Evolutionary conservation across 176 grass and related monocot species (phyloP), one percentile per base, ranked within the genome.

Genomic region (Alloteropsis semialata): DNA sequence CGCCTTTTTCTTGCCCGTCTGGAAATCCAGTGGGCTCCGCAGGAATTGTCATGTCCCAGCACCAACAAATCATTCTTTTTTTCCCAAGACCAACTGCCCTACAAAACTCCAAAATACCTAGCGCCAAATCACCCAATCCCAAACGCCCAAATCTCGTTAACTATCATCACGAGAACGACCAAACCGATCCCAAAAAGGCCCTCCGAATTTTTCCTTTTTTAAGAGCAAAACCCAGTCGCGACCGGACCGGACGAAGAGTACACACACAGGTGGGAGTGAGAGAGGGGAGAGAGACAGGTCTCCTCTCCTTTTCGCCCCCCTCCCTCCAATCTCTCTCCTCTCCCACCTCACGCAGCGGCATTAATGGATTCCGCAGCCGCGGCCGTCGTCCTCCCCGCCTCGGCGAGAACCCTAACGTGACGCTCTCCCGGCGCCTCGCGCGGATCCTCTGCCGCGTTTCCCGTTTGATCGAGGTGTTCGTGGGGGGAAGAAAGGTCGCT

Each of bases 341-440:
- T 34, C 82, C 53, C 45, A 84, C 70, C 83, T 62, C 82, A 44
- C 81, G 64, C 77, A 46, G 71, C 64, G 43, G 43, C 88, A 85
- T 89, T 89, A 76, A 89, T 89, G 88, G 77, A 4, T 81, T 85
- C 82, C 36, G 46, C 83, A 50, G 64, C 82, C 77, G 51, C 36
- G 21, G 28, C 36, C 69, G 42, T 53, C 62, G 77, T 34, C 56
- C 34, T 63, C 53, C 66, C 34, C 54, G 8, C 22, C 19, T 16
- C 45, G 45, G 15, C 72, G 54, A 39, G 30, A 63, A 50, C 54
- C 77, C 77, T 76, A 71, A 81, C 41, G 84, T 72, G 55, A 82
- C 21, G 78, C 44, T 45, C 43, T 39, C 49, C 5, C 11, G 53
- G 22, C 27, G 57, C 11, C 25, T 3, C n/a, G 17, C 80, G 14